Conservation (phyloP, 352 stramenopile genomes). For the Phytophthora quininea region DNA sequence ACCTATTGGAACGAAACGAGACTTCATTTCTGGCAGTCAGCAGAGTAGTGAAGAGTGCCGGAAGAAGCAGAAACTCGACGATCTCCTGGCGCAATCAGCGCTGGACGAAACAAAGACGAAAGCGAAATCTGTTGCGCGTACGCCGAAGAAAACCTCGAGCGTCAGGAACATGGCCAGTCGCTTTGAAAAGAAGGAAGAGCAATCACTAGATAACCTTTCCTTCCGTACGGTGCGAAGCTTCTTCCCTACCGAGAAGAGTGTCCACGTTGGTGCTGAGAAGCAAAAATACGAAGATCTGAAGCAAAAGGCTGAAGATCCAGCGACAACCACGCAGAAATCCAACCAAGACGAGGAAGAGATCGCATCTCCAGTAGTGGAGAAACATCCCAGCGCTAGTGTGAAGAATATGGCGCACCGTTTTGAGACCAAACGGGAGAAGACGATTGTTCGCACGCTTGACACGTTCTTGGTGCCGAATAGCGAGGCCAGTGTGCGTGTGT, state of each 20-base stretch:
- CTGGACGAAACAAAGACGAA: constrained; percentile 30
- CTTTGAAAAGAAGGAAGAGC: constrained; percentile 50
- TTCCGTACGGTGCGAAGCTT: constrained; percentile 63
- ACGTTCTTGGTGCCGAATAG: too few relatives aligned
- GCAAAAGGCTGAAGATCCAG: constrained; percentile 32
- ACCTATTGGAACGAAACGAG: constrained; percentile 58
- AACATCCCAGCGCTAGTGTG: constrained; percentile 24
- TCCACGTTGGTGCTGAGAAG: constrained; percentile 53
- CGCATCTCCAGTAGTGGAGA: not conserved
- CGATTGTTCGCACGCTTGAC: too few relatives aligned
- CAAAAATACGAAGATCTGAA: constrained; percentile 61
- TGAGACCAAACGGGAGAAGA: constrained; percentile 50
- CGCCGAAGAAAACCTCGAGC: constrained; percentile 30
- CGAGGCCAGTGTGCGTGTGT: too few relatives aligned
- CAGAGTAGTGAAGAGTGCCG: constrained; percentile 38
- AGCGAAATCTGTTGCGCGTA: constrained; percentile 18
- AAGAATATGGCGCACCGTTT: constrained; percentile 64
- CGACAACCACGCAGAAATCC: constrained; percentile 3
- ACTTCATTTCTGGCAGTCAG: constrained; percentile 53
- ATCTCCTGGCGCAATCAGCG: constrained; percentile 17
- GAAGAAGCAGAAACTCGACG: constrained; percentile 45
- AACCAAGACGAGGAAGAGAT: not conserved
- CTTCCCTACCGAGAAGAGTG: constrained; percentile 54
- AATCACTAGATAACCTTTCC: constrained; percentile 52
- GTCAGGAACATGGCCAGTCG: constrained; percentile 50